Evolutionary conservation across 2,329 filamentous ascomycete genomes (phyloP).

Genomic region (Endoconidiophora laricicola): DNA sequence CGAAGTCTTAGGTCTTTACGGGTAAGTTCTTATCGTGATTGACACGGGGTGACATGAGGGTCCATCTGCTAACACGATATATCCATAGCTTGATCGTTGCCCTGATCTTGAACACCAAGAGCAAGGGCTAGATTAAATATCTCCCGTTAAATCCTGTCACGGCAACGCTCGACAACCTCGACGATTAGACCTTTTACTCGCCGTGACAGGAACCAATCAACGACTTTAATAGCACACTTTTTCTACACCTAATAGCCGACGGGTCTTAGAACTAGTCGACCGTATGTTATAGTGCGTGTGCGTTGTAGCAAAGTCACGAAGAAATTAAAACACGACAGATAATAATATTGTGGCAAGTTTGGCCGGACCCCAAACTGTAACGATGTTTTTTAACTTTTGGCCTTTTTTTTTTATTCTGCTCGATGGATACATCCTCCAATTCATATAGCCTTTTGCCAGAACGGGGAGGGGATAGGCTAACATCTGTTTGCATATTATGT

Average conservation of each 20-base stretch:
- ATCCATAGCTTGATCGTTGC: constrained; percentile 65
- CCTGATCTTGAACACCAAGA: constrained; percentile 82
- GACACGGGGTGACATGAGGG: background rate
- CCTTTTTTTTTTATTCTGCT: background rate
- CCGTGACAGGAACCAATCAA: no score
- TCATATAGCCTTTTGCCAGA: background rate
- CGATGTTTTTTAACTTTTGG: background rate
- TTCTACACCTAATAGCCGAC: no score
- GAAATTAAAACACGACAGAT: no score
- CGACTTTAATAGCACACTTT: no score
- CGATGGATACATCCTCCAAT: background rate
- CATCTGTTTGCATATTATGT: background rate
- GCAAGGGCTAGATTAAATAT: constrained; percentile 33
- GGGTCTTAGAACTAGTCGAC: no score
- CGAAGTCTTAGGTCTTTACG: constrained; percentile 91
- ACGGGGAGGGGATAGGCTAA: background rate
- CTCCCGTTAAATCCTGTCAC: background rate
- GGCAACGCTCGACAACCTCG: no score
- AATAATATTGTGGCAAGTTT: no score
- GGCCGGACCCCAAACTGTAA: background rate
- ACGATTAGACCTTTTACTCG: no score
- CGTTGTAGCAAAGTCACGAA: no score
- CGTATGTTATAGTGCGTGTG: no score
- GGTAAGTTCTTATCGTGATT: constrained; percentile 37
- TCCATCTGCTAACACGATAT: background rate